phyloP scores from a whole-genome alignment of 352 stramenopile genomes.

The Globisporangium camurandrum region DNA sequence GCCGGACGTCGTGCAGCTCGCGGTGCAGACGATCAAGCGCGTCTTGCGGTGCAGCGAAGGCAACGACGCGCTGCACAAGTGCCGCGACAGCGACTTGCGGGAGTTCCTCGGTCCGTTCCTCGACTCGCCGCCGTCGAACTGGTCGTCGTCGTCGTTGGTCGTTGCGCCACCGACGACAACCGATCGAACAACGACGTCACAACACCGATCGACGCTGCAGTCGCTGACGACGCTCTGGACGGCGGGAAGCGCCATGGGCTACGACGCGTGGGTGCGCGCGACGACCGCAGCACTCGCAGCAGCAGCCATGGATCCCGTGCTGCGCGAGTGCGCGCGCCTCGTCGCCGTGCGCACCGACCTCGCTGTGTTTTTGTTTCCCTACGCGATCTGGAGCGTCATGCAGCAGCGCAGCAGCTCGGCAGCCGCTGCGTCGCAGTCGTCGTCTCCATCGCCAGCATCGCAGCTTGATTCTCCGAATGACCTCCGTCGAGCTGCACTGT shows the following conservation, averaged over 20 bases:
- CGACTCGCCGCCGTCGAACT: slow-evolving; percentile 38
- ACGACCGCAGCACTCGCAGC: slow-evolving; percentile 36
- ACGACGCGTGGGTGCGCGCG: slow-evolving; percentile 51
- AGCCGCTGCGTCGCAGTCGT: no score
- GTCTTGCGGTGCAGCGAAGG: slow-evolving; percentile 37
- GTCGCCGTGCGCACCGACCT: slow-evolving; percentile 37
- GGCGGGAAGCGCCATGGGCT: slow-evolving; percentile 23
- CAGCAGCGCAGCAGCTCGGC: neutral
- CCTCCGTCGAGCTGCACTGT: slow-evolving; percentile 8
- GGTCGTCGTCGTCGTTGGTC: slow-evolving; percentile 24
- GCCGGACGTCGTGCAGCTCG: slow-evolving; percentile 32
- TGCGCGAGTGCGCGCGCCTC: slow-evolving; percentile 42
- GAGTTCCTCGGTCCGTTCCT: slow-evolving; percentile 49
- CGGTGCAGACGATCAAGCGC: slow-evolving; percentile 37
- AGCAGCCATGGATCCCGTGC: slow-evolving; percentile 30
- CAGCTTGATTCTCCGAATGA: neutral
- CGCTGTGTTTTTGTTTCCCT: slow-evolving; percentile 73
- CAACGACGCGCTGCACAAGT: slow-evolving; percentile 24
- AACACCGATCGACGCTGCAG: no score
- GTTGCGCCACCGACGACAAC: no score
- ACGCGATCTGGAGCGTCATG: slow-evolving; percentile 35
- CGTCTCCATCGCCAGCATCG: neutral
- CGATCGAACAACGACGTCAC: no score
- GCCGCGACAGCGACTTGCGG: slow-evolving; percentile 58
- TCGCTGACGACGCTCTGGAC: slow-evolving; percentile 25